Conservation (phyloP, 345 rosid genomes). For the Punica granatum region DNA sequence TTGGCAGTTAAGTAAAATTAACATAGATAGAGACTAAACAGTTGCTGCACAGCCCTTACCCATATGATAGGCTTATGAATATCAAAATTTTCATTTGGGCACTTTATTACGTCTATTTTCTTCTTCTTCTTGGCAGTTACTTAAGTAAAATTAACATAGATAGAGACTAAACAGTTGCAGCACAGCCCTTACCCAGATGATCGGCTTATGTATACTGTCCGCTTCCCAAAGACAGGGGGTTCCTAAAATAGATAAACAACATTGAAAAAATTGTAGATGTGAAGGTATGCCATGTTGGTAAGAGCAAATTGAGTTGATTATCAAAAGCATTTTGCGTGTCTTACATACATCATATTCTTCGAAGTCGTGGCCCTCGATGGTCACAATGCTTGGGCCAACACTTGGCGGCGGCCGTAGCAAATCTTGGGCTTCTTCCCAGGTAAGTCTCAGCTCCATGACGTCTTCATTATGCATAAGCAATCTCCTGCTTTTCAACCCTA, state of each 20-base stretch:
- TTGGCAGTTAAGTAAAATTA: not conserved
- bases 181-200: conserved; percentile 54
- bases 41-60: conserved; percentile 42
- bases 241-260: conserved; percentile 43
- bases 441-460: conserved; percentile 61
- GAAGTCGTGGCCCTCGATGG: conserved; percentile 72
- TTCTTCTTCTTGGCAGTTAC: not conserved
- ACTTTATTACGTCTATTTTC: not conserved
- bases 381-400: conserved; percentile 43
- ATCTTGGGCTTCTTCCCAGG: conserved; percentile 93
- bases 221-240: conserved; percentile 91
- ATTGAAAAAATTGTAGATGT: not conserved
- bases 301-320: not conserved
- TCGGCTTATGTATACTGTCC: conserved; percentile 45
- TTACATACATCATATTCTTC: conserved; percentile 82
- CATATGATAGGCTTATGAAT: conserved; percentile 32
- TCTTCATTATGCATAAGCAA: conserved; percentile 61
- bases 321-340: not conserved
- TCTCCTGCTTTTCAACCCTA: conserved; percentile 75
- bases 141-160: not conserved
- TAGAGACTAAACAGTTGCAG: not conserved
- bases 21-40: conserved; percentile 1
- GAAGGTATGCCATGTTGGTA: not conserved
- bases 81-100: not conserved
- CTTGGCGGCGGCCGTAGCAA: conserved; percentile 74